phyloP scores from a whole-genome alignment of 1,284 basidiomycete genomes.

The Naganishia liquefaciens region DNA sequence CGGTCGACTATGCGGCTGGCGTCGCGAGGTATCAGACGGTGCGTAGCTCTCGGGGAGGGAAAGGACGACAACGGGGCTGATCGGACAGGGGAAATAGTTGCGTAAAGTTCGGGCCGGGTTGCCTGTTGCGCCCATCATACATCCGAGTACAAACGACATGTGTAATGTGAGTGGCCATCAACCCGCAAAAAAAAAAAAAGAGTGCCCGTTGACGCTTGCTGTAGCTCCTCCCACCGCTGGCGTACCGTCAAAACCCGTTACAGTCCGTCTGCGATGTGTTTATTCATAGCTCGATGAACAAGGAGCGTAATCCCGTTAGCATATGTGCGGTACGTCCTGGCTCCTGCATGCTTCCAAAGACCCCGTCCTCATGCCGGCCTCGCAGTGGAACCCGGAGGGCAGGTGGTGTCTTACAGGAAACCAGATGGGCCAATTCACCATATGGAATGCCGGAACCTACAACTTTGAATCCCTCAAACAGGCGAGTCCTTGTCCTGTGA shows the following conservation, averaged over 20 bases:
- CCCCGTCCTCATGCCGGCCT: not conserved
- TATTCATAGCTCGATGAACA: constrained; percentile 97
- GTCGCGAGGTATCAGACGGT: constrained; percentile 81
- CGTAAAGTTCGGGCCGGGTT: constrained; percentile 26
- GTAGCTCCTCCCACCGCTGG: constrained; percentile 86
- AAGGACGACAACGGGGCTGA: too few species aligned
- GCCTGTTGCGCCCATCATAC: constrained; percentile 67
- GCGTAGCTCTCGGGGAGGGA: constrained; percentile 45
- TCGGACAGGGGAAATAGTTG: not conserved
- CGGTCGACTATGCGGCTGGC: constrained; percentile 89
- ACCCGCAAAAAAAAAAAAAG: too few species aligned
- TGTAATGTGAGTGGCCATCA: constrained; percentile 30
- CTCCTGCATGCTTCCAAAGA: not conserved
- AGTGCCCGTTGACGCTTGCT: constrained; percentile 70
- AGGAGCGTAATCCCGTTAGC: constrained; percentile 94
- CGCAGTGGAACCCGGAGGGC: constrained; percentile 93
- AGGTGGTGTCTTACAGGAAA: constrained; percentile 90
- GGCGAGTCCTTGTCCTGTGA: too few species aligned
- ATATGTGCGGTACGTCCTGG: constrained; percentile 74
- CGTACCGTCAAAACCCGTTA: constrained; percentile 82
- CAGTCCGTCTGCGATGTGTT: constrained; percentile 94
- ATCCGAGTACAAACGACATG: constrained; percentile 68
- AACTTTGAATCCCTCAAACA: constrained; percentile 99
- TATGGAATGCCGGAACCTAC: constrained; percentile 99
- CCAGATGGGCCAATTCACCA: constrained; percentile 94